These are phyloP conservation scores for Knoxdaviesia proteae DNA, from an alignment of 2,329 filamentous ascomycete species.

Conservation along the genomic window DNA sequence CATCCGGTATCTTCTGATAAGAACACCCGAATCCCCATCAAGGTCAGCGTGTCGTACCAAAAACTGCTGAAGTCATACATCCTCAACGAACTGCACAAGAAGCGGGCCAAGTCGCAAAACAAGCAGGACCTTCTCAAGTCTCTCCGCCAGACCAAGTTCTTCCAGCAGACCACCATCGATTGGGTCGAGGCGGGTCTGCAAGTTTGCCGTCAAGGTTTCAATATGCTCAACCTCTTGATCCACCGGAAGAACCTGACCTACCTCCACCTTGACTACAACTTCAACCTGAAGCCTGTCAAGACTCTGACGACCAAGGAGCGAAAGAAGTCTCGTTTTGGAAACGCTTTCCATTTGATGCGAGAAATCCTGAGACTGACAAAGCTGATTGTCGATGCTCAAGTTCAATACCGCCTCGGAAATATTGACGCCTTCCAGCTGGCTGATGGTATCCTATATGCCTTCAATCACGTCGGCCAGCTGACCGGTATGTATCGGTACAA, in stretches of 20 bases:
- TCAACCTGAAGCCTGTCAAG: constrained; percentile 97
- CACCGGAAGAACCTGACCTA: constrained; percentile 98
- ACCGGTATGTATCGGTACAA: constrained; percentile 99
- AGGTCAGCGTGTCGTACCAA: constrained; percentile 94
- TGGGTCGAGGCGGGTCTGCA: constrained; percentile 98
- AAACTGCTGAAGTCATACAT: constrained; percentile 94
- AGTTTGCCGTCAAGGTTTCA: constrained; percentile 94
- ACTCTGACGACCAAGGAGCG: constrained; percentile 95
- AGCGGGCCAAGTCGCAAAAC: constrained; percentile 84
- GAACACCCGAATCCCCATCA: constrained; percentile 60
- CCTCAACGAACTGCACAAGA: constrained; percentile 90
- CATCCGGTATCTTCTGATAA: constrained; percentile 49
- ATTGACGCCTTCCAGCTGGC: constrained; percentile 98
- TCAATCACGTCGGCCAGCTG: constrained; percentile 95
- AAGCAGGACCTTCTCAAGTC: constrained; percentile 81
- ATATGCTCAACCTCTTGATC: constrained; percentile 95
- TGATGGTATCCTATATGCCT: constrained; percentile 96
- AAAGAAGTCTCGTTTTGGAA: constrained; percentile 97
- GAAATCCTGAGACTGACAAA: constrained; percentile 93
- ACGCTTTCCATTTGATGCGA: constrained; percentile 96
- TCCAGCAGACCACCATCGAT: constrained; percentile 97
- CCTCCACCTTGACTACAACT: constrained; percentile 96
- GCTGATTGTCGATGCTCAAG: constrained; percentile 93
- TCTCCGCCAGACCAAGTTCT: constrained; percentile 93
- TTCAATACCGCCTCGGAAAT: constrained; percentile 91